phyloP scores from a whole-genome alignment of 495 filamentous ascomycete species.

The Aspergillus sparsus region DNA sequence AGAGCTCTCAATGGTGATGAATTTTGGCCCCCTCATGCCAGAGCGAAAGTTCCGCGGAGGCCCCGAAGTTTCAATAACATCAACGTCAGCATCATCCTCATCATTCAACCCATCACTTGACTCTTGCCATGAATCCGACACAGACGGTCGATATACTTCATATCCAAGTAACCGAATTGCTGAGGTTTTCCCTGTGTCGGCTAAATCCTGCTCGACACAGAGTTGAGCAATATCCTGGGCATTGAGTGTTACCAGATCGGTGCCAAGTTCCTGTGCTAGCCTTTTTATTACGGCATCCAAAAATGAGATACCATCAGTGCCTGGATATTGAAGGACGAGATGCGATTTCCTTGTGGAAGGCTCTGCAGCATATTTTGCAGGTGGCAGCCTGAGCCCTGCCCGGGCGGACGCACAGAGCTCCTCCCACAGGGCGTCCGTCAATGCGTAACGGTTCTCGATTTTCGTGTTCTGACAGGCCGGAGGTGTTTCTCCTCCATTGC shows the following conservation, averaged over 20 bases:
- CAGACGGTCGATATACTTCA: constrained; percentile 49
- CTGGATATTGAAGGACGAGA: constrained; percentile 65
- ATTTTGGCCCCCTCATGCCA: constrained; percentile 31
- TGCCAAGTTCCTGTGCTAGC: constrained; percentile 58
- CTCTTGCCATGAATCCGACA: constrained; percentile 36
- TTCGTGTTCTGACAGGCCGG: constrained; percentile 15
- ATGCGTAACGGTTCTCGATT: constrained; percentile 35
- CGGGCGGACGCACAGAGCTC: constrained; percentile 44
- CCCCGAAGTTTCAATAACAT: constrained; percentile 34
- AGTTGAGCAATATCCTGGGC: constrained; percentile 80
- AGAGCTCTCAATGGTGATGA: constrained; percentile 43
- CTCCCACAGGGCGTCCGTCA: constrained; percentile 42
- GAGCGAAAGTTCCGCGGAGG: constrained; percentile 26
- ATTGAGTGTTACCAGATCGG: constrained; percentile 78
- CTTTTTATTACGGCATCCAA: constrained; percentile 59
- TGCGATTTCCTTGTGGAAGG: constrained; percentile 62
- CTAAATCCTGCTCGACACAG: constrained; percentile 67
- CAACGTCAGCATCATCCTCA: constrained; percentile 45
- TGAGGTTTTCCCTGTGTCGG: constrained; percentile 39
- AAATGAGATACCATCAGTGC: constrained; percentile 55
- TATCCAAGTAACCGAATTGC: constrained; percentile 66
- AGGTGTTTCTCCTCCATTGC: constrained; percentile 28
- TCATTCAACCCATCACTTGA: constrained; percentile 35
- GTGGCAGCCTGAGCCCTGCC: constrained; percentile 43
- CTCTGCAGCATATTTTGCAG: constrained; percentile 44